A percentile compares a stretch with the other conserved stretches of the same genome.
Evolutionary conservation across 2,329 filamentous ascomycete species (phyloP).

Genomic region (Colletotrichum truncatum): DNA sequence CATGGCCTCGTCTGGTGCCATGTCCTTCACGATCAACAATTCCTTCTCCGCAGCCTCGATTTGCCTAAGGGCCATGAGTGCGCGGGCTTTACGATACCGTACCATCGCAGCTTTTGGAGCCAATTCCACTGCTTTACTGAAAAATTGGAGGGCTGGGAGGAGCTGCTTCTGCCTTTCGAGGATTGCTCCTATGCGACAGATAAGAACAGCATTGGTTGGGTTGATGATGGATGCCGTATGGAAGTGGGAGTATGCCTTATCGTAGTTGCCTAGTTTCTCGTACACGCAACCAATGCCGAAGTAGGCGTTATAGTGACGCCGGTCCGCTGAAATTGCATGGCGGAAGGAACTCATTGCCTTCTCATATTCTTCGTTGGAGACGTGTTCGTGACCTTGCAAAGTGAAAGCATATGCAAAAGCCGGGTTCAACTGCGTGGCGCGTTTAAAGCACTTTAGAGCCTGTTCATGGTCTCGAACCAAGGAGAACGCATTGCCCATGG

Average conservation of each 20-base stretch:
- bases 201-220: constrained; percentile 89
- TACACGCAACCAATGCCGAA: constrained; percentile 88
- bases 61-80: constrained; percentile 79
- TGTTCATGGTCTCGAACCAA: constrained; percentile 93
- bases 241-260: constrained; percentile 92
- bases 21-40: constrained; percentile 86
- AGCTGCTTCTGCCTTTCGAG: constrained; percentile 89
- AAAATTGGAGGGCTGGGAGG: constrained; percentile 80
- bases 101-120: constrained; percentile 84
- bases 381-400: constrained; percentile 93
- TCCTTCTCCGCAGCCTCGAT: constrained; percentile 81
- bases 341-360: constrained; percentile 91
- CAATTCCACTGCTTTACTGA: constrained; percentile 82
- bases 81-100: constrained; percentile 91
- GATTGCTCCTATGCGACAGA: constrained; percentile 91
- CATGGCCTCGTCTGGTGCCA: constrained; percentile 93
- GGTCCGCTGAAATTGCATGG: constrained; percentile 84
- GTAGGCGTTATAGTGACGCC: constrained; percentile 97
- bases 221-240: constrained; percentile 89
- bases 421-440: constrained; percentile 89
- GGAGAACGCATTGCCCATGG: constrained; percentile 93
- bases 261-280: constrained; percentile 89
- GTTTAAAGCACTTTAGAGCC: constrained; percentile 92
- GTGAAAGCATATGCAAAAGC: constrained; percentile 97
- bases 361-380: constrained; percentile 96